Conservation (phyloP, 495 filamentous ascomycete genomes). For the Trichoderma parareesei region DNA sequence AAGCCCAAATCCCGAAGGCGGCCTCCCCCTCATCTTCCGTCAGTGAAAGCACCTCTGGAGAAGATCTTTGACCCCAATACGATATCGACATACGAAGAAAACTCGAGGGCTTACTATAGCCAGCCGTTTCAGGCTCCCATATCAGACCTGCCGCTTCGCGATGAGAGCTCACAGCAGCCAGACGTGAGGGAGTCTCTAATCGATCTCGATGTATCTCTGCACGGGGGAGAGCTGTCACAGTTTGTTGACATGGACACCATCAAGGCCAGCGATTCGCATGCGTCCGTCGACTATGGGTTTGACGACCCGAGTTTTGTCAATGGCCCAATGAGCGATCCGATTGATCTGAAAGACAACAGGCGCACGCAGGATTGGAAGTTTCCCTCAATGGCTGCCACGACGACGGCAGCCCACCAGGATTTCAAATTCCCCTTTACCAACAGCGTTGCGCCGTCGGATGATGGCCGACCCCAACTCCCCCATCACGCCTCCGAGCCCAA, state of each 20-base stretch:
- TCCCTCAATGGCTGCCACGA: conserved; percentile 40
- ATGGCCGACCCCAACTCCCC: conserved; percentile 35
- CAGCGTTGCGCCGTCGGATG: conserved; percentile 19
- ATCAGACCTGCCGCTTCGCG: conserved; percentile 48
- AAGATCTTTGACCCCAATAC: conserved; percentile 52
- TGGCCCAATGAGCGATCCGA: conserved; percentile 40
- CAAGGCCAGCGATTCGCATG: conserved; percentile 34
- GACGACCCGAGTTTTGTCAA: conserved; percentile 18
- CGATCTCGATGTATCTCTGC: conserved; percentile 47
- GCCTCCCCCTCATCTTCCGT: conserved; percentile 42
- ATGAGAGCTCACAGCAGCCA: conserved; percentile 38
- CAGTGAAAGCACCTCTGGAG: conserved; percentile 42
- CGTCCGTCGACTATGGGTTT: conserved; percentile 39
- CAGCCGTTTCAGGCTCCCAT: conserved; percentile 24
- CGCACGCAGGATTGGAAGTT: conserved; percentile 57
- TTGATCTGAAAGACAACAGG: conserved; percentile 39
- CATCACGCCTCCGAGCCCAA: conserved; percentile 44
- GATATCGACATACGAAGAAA: conserved; percentile 48
- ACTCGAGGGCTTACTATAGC: conserved; percentile 44
- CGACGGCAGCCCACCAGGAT: conserved; percentile 43
- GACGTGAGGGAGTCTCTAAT: conserved; percentile 47
- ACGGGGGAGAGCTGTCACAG: conserved; percentile 40
- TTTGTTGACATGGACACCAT: conserved; percentile 54
- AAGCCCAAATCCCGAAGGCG: conserved; percentile 39
- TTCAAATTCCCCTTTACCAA: conserved; percentile 40